Evolutionary conservation across 1,284 basidiomycete species (phyloP).

Genomic region (Volvariella volvacea): DNA sequence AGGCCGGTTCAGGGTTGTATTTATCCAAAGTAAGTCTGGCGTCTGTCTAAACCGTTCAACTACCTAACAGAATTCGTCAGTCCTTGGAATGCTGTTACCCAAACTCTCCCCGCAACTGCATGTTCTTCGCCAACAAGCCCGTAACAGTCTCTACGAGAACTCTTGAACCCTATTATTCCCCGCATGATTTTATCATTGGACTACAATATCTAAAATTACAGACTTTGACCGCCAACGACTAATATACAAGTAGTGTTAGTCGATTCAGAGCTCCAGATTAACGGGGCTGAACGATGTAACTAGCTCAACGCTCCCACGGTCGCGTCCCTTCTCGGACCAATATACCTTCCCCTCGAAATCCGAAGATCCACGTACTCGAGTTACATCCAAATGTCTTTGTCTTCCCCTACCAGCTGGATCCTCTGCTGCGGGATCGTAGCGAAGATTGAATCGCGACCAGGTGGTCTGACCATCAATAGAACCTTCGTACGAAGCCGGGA

Average conservation of each 20-base stretch:
- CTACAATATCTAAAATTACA: background rate
- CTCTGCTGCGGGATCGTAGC: constrained; percentile 14
- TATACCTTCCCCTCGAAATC: background rate
- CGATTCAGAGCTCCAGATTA: background rate
- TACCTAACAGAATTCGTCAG: constrained; percentile 14
- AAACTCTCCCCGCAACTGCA: constrained; percentile 24
- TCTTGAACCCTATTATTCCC: background rate
- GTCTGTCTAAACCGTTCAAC: background rate
- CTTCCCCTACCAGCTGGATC: constrained; percentile 35
- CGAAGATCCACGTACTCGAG: background rate
- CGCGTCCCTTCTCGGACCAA: background rate
- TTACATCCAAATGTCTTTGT: constrained; percentile 16
- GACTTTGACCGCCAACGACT: background rate
- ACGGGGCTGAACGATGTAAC: background rate
- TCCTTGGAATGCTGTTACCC: constrained; percentile 31
- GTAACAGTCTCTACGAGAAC: background rate
- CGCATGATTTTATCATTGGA: background rate
- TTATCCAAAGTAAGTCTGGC: constrained; percentile 33
- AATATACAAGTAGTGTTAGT: background rate
- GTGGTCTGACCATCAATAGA: constrained; percentile 24
- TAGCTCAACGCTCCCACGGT: background rate
- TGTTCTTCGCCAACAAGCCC: constrained; percentile 17
- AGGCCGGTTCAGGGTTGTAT: constrained; percentile 33
- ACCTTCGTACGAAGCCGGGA: constrained; percentile 39
- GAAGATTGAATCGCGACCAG: constrained; percentile 13